phyloP scores from a whole-genome alignment of 495 filamentous ascomycete species.

The Podospora tetraspora region DNA sequence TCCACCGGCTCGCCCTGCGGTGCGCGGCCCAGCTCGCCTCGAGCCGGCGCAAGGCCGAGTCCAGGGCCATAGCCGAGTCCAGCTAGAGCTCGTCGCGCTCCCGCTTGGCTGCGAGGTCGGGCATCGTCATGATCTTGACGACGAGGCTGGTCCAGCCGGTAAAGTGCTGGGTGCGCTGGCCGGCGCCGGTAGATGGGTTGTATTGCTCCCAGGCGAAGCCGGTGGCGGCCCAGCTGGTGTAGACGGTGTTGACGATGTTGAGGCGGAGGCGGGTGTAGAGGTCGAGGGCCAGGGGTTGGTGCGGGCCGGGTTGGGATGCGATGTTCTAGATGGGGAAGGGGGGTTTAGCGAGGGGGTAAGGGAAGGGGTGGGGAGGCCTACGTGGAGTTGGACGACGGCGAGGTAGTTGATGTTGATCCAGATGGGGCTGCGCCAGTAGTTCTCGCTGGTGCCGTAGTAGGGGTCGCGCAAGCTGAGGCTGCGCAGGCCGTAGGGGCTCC shows the following conservation, averaged over 20 bases:
- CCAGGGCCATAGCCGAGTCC: too few species aligned
- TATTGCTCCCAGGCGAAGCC: slow-evolving; percentile 99
- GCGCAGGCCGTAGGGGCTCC: slow-evolving; percentile 77
- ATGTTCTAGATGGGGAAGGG: slow-evolving; percentile 41
- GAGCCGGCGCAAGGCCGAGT: too few species aligned
- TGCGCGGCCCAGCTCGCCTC: too few species aligned
- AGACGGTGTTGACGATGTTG: slow-evolving; percentile 88
- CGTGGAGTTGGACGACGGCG: slow-evolving; percentile 72
- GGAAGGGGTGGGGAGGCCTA: slow-evolving; percentile 43
- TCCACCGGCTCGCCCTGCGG: too few species aligned
- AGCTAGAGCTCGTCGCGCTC: slow-evolving; percentile 33
- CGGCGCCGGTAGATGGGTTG: slow-evolving; percentile 84
- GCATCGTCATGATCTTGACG: slow-evolving; percentile 95
- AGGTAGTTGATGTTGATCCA: slow-evolving; percentile 99
- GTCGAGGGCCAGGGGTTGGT: slow-evolving; percentile 61
- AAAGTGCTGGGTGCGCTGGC: slow-evolving; percentile 95
- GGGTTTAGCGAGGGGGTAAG: slow-evolving; percentile 14
- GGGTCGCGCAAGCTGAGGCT: slow-evolving; percentile 80
- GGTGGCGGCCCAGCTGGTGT: slow-evolving; percentile 77
- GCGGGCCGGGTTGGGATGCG: slow-evolving; percentile 56
- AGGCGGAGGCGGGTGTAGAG: slow-evolving; percentile 72
- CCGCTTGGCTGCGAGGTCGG: slow-evolving; percentile 26
- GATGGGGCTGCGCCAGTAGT: slow-evolving; percentile 93
- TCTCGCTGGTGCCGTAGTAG: slow-evolving; percentile 84
- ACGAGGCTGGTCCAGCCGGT: slow-evolving; percentile 97